Conservation (phyloP, 345 rosid species). For the Hypericum perforatum region DNA sequence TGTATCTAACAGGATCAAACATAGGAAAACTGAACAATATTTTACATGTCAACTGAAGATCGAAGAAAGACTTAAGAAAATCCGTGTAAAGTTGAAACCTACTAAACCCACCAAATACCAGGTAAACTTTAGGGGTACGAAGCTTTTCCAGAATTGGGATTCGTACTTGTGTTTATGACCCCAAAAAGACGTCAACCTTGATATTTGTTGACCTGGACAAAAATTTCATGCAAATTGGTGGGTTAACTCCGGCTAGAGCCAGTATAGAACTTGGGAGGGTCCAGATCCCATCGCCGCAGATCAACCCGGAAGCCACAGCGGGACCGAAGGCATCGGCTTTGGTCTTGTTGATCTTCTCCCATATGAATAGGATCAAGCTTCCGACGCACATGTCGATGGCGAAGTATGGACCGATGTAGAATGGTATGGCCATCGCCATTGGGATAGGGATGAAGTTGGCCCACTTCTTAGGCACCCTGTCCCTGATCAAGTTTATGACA, state of each 20-base stretch:
- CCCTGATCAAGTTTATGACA: slow-evolving; percentile 41
- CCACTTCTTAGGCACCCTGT: slow-evolving; percentile 26
- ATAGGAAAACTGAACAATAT: too few species aligned
- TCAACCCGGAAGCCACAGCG: slow-evolving; percentile 79
- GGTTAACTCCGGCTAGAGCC: slow-evolving; percentile 43
- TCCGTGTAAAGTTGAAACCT: too few species aligned
- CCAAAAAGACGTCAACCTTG: slow-evolving; percentile 43
- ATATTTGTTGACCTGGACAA: slow-evolving; percentile 37
- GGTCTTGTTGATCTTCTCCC: slow-evolving; percentile 52
- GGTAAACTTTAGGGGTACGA: too few species aligned
- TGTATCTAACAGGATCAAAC: too few species aligned
- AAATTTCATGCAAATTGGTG: slow-evolving; percentile 88
- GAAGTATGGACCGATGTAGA: slow-evolving; percentile 67
- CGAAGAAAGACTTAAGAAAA: too few species aligned
- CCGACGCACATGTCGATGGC: slow-evolving; percentile 84
- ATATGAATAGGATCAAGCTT: slow-evolving; percentile 55
- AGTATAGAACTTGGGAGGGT: slow-evolving; percentile 60
- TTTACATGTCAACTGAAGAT: too few species aligned
- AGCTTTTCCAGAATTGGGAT: too few species aligned
- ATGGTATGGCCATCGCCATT: slow-evolving; percentile 89
- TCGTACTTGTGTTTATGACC: not conserved
- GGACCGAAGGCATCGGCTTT: slow-evolving; percentile 62
- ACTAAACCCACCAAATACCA: too few species aligned
- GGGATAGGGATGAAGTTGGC: slow-evolving; percentile 56
- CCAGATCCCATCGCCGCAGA: slow-evolving; percentile 83